Conservation (phyloP, 176 grass and related monocot genomes). For the Elymus sibiricus region DNA sequence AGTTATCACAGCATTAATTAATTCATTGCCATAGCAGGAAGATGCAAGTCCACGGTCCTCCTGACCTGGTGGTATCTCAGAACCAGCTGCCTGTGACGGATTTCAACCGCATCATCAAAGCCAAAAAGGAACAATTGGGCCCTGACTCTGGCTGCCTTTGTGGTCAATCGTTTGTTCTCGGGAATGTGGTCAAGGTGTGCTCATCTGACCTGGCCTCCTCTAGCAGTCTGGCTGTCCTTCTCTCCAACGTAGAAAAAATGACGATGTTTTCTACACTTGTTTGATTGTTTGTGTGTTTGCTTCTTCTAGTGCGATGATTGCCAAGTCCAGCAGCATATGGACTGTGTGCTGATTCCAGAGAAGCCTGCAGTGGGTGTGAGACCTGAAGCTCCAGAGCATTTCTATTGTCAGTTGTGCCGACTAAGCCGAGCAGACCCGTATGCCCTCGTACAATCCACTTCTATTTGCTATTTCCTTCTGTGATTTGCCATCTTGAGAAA, state of each 20-base stretch:
- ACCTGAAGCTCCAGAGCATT: constrained; percentile 36
- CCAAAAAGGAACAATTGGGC: constrained; percentile 34
- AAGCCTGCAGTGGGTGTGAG: constrained; percentile 30
- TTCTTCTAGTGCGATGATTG: constrained; percentile 51
- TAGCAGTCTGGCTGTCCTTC: neutral
- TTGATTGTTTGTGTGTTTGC: neutral
- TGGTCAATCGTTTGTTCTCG: constrained; percentile 26
- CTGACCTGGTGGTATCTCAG: constrained; percentile 36
- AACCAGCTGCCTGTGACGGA: constrained; percentile 27
- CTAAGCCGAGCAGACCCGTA: constrained; percentile 66
- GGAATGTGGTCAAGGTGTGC: constrained; percentile 44
- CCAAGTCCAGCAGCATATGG: constrained; percentile 46
- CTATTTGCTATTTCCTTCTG: neutral
- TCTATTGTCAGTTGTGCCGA: constrained; percentile 63
- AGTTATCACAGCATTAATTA: neutral
- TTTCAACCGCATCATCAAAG: constrained; percentile 32
- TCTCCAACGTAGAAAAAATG: neutral
- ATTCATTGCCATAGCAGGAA: constrained; percentile 33
- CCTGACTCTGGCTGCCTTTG: constrained; percentile 41
- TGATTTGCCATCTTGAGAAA: neutral
- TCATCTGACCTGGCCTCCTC: neutral
- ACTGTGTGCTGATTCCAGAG: constrained; percentile 58
- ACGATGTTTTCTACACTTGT: neutral
- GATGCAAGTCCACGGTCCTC: constrained; percentile 50
- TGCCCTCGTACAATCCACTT: neutral